Base-by-base conservation (phyloP, 805 yeast species). In the Candida nitratophila region DNA sequence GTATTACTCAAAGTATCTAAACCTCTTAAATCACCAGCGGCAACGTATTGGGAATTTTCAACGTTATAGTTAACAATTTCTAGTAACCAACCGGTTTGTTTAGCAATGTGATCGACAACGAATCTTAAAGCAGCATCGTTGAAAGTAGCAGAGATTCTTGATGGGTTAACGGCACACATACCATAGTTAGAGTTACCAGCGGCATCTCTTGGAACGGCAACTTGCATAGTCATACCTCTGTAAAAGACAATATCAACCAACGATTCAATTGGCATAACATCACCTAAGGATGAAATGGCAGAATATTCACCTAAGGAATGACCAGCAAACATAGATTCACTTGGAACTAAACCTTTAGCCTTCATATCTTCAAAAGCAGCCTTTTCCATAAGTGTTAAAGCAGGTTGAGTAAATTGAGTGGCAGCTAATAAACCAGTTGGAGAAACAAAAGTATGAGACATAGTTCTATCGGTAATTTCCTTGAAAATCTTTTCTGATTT, bases 161-260 rank as follows among this genome's bases (percentile, higher is more conserved):
- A 77, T 60, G 99, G 99, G 73, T 95, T 93, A 47, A 91, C 90
- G 43, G 99, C 99, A 73, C 88, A 79, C 99, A 93, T 93, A 76
- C 98, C 98, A 62, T 93, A 93, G 75, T 93, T 93, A 47, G 99
- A 93, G 71, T 98, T 85, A 41, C 99, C 99, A 42, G 69, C 64
- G 44, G 81, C 78, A 69, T 93, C 99, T 73, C 99, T 85, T 64
- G 98, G 98, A 53, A 93, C 99, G 40, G 99, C 99, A 53, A 93
- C 99, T 74, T 93, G 99, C 99, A 93, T 93, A 41, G 99, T 95
- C 98, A 93, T 93, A 78, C 99, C 99, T 76, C 99, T 84, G 79
- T 93, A 95, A 78, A 93, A 93, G 44, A 91, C 98, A 66, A 91
- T 95, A 66, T 91, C 98, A 50, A 91, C 97, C 55, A 91, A 76